Conservation (phyloP, 2,329 filamentous ascomycete genomes). For the Endothia cerciana region DNA sequence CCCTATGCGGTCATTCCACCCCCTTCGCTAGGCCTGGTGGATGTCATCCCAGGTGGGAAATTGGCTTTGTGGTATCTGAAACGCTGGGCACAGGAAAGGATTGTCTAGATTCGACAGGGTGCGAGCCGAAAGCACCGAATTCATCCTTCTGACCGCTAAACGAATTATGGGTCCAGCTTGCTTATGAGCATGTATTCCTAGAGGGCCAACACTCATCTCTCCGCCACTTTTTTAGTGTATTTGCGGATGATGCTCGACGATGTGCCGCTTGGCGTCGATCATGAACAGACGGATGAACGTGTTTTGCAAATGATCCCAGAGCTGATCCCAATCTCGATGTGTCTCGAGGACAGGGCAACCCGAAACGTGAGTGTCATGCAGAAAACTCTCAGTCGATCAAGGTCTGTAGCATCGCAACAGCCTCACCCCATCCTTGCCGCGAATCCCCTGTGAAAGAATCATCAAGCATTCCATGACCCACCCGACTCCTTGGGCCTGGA, state of each 20-base stretch:
- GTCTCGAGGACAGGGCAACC: not conserved
- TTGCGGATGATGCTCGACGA: not conserved
- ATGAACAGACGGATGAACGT: conserved; percentile 2
- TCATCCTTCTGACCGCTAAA: not conserved
- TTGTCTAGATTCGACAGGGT: not conserved
- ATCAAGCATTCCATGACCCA: conserved; percentile 2
- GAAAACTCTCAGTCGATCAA: not conserved
- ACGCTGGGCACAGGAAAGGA: conserved; percentile 1
- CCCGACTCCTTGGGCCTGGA: not conserved
- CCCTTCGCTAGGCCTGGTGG: not conserved
- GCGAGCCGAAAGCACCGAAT: conserved; percentile 6
- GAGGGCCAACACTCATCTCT: not conserved
- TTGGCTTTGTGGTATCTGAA: conserved; percentile 10
- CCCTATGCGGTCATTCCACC: not conserved
- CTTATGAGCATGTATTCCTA: not conserved
- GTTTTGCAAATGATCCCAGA: conserved; percentile 1
- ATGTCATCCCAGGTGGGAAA: not conserved
- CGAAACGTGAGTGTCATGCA: conserved; percentile 17
- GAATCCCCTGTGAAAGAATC: conserved; percentile 4
- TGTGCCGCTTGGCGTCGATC: conserved; percentile 12
- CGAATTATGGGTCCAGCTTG: not conserved
- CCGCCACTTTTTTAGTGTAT: not conserved
- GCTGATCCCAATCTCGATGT: conserved; percentile 7
- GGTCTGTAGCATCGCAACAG: not conserved
- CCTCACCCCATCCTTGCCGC: conserved; percentile 4